Percentiles rank a stretch among this genome's conserved stretches.
phyloP scores from a whole-genome alignment of 768 basidiomycete species.

The Hericium rajendrae region DNA sequence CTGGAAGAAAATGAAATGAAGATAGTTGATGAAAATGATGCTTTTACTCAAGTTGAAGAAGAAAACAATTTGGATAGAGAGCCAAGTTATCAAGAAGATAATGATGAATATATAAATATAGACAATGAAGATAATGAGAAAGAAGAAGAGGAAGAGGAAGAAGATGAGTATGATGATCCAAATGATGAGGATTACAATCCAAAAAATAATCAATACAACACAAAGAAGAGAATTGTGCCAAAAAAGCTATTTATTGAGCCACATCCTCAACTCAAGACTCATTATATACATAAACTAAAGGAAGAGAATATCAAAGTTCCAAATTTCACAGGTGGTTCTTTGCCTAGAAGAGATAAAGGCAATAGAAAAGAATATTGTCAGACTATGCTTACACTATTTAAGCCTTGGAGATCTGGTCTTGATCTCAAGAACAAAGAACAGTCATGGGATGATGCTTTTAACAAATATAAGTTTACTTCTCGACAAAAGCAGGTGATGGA shows the following conservation, averaged over 20 bases:
- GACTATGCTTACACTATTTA: constrained; percentile 12
- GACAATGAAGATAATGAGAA: neutral
- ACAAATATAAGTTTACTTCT: constrained; percentile 11
- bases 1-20: too few species aligned
- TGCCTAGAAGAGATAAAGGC: constrained; percentile 21
- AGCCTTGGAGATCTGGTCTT: constrained; percentile 3
- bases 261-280: constrained; percentile 20
- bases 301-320: constrained; percentile 9
- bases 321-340: constrained; percentile 21
- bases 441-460: constrained; percentile 19
- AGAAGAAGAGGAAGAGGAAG: neutral
- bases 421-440: constrained; percentile 4
- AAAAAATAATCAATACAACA: neutral
- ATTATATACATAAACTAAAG: constrained; percentile 9
- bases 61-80: too few species aligned
- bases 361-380: constrained; percentile 9
- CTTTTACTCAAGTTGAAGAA: too few species aligned
- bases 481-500: constrained; percentile 15
- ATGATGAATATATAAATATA: neutral
- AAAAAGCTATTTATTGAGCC: constrained; percentile 6
- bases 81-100: neutral
- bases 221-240: neutral
- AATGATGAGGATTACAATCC: neutral
- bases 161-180: neutral
- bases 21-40: neutral